Base-by-base conservation (phyloP, 345 rosid genomes). In the Citrus unshiu region DNA sequence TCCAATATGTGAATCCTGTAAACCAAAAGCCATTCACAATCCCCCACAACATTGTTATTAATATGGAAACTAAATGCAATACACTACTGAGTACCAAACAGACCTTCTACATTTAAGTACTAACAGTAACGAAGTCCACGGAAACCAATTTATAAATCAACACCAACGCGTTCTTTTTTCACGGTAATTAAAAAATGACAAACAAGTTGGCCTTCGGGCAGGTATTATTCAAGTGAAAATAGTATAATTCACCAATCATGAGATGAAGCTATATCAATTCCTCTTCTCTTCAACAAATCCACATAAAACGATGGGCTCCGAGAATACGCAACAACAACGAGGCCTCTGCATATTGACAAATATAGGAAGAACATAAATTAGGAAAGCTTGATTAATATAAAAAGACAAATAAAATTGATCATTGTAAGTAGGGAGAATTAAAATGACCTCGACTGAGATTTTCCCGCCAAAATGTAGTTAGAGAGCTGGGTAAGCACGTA, bases 1-100 rank as follows among this genome's bases (percentile, higher is more conserved):
- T 96, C 99, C 90, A 96, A 86, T 68, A 94, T 83, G 72, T 78
- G 89, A 89, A 93, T 77, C 94, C 98, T 94, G 84, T 68, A 75
- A 37, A 19, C 57, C 72, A 24, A 39, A 74, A 51, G 2, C 13
- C 69, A 8, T 51, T 24, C 66, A 68, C n/a, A 46, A 37, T 30
- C 60, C 67, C 62, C 34, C 67, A 70, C 37, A 63, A 76, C 57
- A 79, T 27, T 46, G 51, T 46, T 12, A 46, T 1, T 12, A 73
- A 65, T 6, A 69, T 59, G 37, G 62, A 57, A 12, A 61, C 8
- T 30, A 71, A 68, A 40, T 21, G 29, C 43, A 68, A 16, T n/a
- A 19, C 34, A 69, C 34, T 16, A 46, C 72, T 29, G 70, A 56
- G 3, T 70, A 46, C 34, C 18, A 64, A 64, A 21, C 19, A 16